Conservation (phyloP, 345 rosid genomes). For the Salix suchowensis region DNA sequence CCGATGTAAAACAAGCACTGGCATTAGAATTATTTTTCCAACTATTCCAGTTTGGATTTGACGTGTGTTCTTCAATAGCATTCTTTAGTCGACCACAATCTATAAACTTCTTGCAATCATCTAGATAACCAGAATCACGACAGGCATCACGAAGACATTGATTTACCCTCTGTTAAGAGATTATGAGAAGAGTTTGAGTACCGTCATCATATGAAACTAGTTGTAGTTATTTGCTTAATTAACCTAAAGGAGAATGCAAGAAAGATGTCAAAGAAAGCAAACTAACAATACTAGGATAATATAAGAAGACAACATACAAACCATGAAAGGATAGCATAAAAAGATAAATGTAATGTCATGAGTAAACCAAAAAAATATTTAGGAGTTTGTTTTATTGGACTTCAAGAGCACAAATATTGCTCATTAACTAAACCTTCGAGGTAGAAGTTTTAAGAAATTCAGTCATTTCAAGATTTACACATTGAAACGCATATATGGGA, state of each 20-base stretch:
- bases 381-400: neutral
- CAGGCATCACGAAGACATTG: slow-evolving; percentile 79
- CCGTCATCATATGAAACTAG: neutral
- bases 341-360: neutral
- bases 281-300: neutral
- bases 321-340: neutral
- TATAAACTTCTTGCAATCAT: slow-evolving; percentile 34
- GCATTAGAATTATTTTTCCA: slow-evolving; percentile 44
- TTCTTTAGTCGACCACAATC: slow-evolving; percentile 52
- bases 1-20: slow-evolving; percentile 42
- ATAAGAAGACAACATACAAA: neutral
- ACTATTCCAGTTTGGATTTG: rapidly evolving
- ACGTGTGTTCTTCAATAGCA: neutral
- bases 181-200: neutral
- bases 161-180: slow-evolving; percentile 68
- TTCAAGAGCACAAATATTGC: neutral
- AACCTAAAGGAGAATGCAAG: neutral
- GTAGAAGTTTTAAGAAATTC: neutral
- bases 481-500: neutral
- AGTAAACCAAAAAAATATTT: neutral
- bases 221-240: neutral
- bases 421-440: neutral
- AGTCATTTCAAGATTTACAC: neutral
- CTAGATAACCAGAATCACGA: neutral
- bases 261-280: neutral